Evolutionary conservation across 225 moss, liverwort and hornwort species (phyloP).

Genomic region (Polytrichum formosum): DNA sequence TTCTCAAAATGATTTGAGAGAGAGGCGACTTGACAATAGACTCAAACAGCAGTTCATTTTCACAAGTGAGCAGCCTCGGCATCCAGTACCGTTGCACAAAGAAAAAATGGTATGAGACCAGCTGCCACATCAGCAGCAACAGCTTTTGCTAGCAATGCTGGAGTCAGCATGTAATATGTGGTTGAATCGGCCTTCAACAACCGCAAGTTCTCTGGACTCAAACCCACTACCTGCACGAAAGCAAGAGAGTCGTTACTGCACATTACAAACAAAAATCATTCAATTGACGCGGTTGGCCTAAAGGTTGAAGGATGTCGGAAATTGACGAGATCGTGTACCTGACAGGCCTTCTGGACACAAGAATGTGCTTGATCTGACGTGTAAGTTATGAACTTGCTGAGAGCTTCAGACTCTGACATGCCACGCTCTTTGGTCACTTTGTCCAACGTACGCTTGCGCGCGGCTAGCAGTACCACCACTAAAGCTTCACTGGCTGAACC

Average conservation of each 20-base stretch:
- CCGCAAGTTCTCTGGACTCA: conserved; percentile 50
- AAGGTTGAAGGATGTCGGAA: too few relatives aligned
- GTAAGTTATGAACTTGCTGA: conserved; percentile 60
- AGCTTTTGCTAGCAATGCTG: conserved; percentile 39
- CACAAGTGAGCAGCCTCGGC: neutral
- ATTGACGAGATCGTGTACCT: conserved; percentile 26
- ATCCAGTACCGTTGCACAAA: conserved; percentile 62
- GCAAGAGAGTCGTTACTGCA: conserved; percentile 5
- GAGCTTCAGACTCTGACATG: conserved; percentile 46
- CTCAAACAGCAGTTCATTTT: too few relatives aligned
- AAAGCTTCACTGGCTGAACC: conserved; percentile 81
- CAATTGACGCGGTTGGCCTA: too few relatives aligned
- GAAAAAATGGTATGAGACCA: conserved; percentile 71
- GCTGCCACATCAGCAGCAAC: conserved; percentile 59
- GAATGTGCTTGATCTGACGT: conserved; percentile 79
- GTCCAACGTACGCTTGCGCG: conserved; percentile 47
- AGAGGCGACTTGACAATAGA: too few relatives aligned
- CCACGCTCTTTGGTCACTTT: conserved; percentile 33
- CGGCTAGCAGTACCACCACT: conserved; percentile 66
- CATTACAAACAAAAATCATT: too few relatives aligned
- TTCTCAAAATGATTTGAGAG: too few relatives aligned
- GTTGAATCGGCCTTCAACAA: conserved; percentile 52
- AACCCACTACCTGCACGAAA: conserved; percentile 56
- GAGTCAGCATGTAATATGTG: conserved; percentile 53
- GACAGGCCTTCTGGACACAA: conserved; percentile 67